These are phyloP conservation scores for Ascosphaera apis DNA, from an alignment of 2,329 filamentous ascomycete species.

Conservation along the genomic window DNA sequence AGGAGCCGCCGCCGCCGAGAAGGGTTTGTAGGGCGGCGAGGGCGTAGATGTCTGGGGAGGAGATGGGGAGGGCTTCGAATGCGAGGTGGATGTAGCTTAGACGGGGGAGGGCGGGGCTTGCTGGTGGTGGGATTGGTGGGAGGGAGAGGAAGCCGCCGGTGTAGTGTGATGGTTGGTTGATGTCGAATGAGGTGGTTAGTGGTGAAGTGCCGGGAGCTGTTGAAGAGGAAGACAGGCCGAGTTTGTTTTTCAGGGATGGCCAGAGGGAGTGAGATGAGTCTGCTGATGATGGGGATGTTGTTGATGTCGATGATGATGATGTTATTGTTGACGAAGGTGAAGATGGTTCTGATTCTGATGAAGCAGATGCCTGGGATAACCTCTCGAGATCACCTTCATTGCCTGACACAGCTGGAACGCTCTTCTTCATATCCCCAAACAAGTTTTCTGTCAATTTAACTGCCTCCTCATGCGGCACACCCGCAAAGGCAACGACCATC, in stretches of 20 bases:
- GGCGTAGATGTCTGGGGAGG: conserved; percentile 81
- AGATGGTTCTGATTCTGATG: too few species aligned
- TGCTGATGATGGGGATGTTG: conserved; percentile 15
- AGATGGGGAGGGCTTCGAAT: conserved; percentile 84
- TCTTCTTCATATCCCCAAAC: conserved; percentile 69
- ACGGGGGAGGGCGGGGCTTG: conserved; percentile 52
- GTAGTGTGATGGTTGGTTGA: conserved; percentile 50
- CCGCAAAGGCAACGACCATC: conserved; percentile 88
- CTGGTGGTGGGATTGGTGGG: conserved; percentile 53
- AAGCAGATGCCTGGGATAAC: conserved; percentile 15
- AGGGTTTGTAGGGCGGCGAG: conserved; percentile 88
- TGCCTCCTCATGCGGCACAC: conserved; percentile 61
- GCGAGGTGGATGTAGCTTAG: conserved; percentile 88
- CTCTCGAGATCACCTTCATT: conserved; percentile 12
- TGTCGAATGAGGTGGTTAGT: conserved; percentile 30
- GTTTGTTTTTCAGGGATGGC: conserved; percentile 74
- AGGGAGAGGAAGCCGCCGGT: conserved; percentile 84
- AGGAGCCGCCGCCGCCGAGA: conserved; percentile 85
- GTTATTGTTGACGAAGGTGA: conserved; percentile 13
- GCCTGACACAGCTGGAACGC: conserved; percentile 27
- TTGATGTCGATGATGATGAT: conserved; percentile 20
- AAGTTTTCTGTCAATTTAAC: conserved; percentile 58
- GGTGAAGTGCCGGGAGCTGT: conserved; percentile 33
- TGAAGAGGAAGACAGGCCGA: conserved; percentile 49
- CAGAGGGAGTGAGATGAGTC: conserved; percentile 51